Conservation (phyloP, 2,329 filamentous ascomycete species). For the Fusarium sterilihyphosum region DNA sequence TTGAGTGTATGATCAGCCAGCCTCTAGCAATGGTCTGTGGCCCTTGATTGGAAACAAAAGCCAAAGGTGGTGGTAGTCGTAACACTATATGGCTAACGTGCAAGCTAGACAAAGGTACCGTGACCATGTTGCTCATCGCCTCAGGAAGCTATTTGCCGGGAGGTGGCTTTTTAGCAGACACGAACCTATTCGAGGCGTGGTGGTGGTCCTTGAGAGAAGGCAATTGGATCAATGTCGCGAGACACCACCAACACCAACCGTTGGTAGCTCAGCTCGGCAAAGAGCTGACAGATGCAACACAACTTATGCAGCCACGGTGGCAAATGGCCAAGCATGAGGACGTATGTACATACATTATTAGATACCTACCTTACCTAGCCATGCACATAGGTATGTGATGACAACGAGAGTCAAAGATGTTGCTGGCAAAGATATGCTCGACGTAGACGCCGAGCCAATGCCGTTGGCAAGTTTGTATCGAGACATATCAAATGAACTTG, state of each 20-base stretch:
- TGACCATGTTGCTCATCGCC: conserved; percentile 22
- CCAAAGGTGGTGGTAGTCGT: conserved; percentile 16
- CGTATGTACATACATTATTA: neutral
- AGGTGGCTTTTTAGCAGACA: conserved; percentile 3
- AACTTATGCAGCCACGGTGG: conserved; percentile 19
- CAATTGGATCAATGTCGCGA: conserved; percentile 19
- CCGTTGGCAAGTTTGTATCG: neutral
- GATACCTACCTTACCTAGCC: neutral
- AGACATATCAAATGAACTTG: neutral
- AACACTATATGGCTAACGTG: conserved; percentile 24
- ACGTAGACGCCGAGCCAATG: neutral
- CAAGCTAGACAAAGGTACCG: conserved; percentile 32
- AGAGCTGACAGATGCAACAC: neutral
- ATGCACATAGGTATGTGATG: neutral
- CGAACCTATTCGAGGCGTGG: neutral
- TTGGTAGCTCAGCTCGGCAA: conserved; percentile 23
- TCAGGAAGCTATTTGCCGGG: conserved; percentile 16
- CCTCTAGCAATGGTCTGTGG: conserved; percentile 1
- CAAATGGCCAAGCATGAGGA: neutral
- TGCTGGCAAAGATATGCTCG: neutral
- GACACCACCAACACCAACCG: neutral
- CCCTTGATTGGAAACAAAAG: conserved; percentile 25
- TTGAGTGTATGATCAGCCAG: conserved; percentile 27
- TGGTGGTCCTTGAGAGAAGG: conserved; percentile 18
- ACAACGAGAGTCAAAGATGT: neutral